A percentile compares a stretch with the other conserved stretches of the same genome.
Evolutionary conservation across 2,329 filamentous ascomycete genomes (phyloP).

Genomic region (Diaporthe sp.): DNA sequence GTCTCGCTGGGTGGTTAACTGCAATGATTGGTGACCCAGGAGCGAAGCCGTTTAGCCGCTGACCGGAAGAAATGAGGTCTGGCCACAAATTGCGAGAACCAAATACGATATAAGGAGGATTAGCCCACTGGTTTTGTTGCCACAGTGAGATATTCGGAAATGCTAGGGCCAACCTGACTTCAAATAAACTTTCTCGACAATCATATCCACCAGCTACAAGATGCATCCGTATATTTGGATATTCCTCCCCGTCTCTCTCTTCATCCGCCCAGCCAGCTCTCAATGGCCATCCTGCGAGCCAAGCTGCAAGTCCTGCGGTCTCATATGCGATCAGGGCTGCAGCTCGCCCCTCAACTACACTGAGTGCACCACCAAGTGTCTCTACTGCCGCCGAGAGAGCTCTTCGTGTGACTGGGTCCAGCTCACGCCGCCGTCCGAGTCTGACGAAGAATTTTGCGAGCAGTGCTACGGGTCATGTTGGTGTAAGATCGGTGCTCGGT

Average conservation of each 20-base stretch:
- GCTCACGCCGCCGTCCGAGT: neutral
- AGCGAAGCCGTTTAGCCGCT: neutral
- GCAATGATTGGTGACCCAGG: neutral
- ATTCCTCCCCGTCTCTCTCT: neutral
- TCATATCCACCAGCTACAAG: neutral
- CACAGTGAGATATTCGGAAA: accelerated
- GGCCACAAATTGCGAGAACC: neutral
- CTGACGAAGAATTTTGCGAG: neutral
- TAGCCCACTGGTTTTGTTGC: neutral
- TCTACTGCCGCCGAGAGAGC: constrained; percentile 8
- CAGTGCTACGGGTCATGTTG: neutral
- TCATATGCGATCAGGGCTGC: neutral
- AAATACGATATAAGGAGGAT: neutral
- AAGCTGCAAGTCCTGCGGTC: neutral
- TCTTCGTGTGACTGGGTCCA: neutral
- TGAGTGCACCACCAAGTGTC: constrained; percentile 1
- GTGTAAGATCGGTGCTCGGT: neutral
- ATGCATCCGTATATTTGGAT: neutral
- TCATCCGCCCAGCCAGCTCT: neutral
- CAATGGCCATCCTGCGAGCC: constrained; percentile 4
- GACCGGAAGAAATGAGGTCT: neutral
- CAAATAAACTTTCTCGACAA: neutral
- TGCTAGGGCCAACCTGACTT: neutral
- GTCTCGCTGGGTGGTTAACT: neutral
- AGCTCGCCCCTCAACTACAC: neutral